Conservation (phyloP, 2,329 filamentous ascomycete genomes). For the Aspergillus viridinutans region DNA sequence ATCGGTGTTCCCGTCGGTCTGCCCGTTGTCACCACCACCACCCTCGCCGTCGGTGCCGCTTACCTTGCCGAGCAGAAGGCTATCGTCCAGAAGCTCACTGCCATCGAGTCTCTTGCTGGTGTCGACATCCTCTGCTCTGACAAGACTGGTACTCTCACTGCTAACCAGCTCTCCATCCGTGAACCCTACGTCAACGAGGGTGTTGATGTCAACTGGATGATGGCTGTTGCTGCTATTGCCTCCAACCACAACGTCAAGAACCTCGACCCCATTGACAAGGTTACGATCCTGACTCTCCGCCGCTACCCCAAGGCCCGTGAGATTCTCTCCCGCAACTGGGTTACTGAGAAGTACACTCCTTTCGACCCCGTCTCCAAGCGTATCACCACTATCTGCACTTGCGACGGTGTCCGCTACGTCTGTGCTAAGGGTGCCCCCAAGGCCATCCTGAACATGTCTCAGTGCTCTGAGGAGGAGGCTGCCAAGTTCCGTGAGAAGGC, state of each 20-base stretch:
- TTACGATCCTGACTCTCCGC: slow-evolving; percentile 71
- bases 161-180: slow-evolving; percentile 65
- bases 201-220: slow-evolving; percentile 79
- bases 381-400: slow-evolving; percentile 66
- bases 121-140: slow-evolving; percentile 77
- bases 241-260: slow-evolving; percentile 77
- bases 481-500: slow-evolving; percentile 68
- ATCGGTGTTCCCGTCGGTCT: slow-evolving; percentile 77
- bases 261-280: slow-evolving; percentile 74
- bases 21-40: slow-evolving; percentile 73
- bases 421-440: slow-evolving; percentile 76
- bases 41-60: slow-evolving; percentile 70
- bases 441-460: slow-evolving; percentile 65
- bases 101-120: slow-evolving; percentile 70
- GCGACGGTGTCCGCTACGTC: slow-evolving; percentile 66
- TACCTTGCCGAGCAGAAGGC: slow-evolving; percentile 74
- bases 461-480: slow-evolving; percentile 62
- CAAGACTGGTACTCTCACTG: slow-evolving; percentile 69
- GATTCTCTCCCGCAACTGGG: slow-evolving; percentile 70
- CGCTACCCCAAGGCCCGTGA: slow-evolving; percentile 73
- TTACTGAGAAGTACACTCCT: slow-evolving; percentile 68
- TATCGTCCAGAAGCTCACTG: slow-evolving; percentile 74
- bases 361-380: slow-evolving; percentile 76
- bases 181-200: slow-evolving; percentile 73
- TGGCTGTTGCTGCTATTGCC: slow-evolving; percentile 72